Conservation (phyloP, 78 protist genomes). For the Dictyostelium purpureum region DNA sequence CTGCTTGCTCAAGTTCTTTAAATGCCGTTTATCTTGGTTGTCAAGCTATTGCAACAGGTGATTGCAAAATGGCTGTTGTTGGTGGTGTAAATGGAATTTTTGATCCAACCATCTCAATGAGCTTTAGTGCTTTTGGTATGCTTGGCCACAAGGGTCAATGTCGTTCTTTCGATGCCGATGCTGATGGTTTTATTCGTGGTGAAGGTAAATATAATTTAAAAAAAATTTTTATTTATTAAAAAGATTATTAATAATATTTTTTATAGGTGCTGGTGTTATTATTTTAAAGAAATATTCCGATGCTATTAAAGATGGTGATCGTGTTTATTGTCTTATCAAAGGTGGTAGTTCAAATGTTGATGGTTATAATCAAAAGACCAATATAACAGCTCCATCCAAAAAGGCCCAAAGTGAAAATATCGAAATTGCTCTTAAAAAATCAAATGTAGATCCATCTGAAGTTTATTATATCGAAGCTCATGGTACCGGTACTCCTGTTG, state of each 20-base stretch:
- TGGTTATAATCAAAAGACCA: slow-evolving; percentile 76
- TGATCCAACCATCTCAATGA: slow-evolving; percentile 21
- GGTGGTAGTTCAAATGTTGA: slow-evolving; percentile 80
- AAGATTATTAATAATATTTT: too few species aligned
- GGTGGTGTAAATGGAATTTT: slow-evolving; percentile 88
- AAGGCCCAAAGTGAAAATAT: slow-evolving; percentile 80
- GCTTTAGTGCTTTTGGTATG: slow-evolving; percentile 55
- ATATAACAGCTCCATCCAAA: slow-evolving; percentile 79
- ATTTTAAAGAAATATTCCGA: slow-evolving; percentile 33
- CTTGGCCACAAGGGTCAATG: slow-evolving; percentile 84
- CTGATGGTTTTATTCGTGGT: slow-evolving; percentile 92
- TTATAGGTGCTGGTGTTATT: slow-evolving; percentile 80
- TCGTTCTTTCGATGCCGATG: slow-evolving; percentile 84
- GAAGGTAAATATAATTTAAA: too few species aligned
- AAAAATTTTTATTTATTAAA: too few species aligned
- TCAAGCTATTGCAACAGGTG: slow-evolving; percentile 73
- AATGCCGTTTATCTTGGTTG: slow-evolving; percentile 86
- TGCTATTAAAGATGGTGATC: slow-evolving; percentile 54
- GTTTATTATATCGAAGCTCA: slow-evolving; percentile 88
- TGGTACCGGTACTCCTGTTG: slow-evolving; percentile 92
- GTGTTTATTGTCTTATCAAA: slow-evolving; percentile 71
- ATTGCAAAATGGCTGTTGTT: slow-evolving; percentile 83
- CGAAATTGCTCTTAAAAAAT: slow-evolving; percentile 45
- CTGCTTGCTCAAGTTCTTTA: slow-evolving; percentile 93
- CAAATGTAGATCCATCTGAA: not conserved